phyloP scores from a whole-genome alignment of 441 rosid species.

The Populus hybrid region DNA sequence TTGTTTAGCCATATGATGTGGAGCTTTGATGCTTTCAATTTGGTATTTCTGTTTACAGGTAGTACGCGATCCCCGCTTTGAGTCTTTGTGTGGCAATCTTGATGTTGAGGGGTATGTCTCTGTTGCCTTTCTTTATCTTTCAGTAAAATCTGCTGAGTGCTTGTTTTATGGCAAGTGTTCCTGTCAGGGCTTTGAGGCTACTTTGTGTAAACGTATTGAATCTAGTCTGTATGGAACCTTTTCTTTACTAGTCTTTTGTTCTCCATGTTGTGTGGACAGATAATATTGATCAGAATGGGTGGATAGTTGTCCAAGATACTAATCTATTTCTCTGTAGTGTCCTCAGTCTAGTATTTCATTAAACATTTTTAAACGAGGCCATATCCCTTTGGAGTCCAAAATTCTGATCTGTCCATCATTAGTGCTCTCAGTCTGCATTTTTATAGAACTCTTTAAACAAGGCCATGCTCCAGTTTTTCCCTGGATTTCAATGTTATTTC shows the following conservation, averaged over 20 bases:
- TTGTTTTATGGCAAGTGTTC: background rate
- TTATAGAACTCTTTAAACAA: background rate
- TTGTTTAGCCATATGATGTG: background rate
- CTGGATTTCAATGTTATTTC: background rate
- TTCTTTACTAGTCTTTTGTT: background rate
- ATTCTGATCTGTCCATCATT: background rate
- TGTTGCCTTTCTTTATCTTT: background rate
- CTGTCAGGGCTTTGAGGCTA: background rate
- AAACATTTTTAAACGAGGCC: background rate
- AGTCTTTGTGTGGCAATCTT: constrained; percentile 58
- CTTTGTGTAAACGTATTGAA: background rate
- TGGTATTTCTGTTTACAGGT: constrained; percentile 37
- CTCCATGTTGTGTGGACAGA: background rate
- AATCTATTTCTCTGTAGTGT: background rate
- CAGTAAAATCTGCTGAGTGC: background rate
- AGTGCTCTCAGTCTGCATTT: background rate
- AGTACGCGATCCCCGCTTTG: constrained; percentile 77
- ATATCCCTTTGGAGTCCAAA: background rate
- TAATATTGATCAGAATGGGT: background rate
- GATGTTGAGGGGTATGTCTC: constrained; percentile 58
- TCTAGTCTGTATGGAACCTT: background rate
- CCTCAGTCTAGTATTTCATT: background rate
- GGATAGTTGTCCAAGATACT: background rate
- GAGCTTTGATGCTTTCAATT: background rate
- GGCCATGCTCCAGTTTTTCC: background rate